Evolutionary conservation across 352 stramenopile genomes (phyloP).

Genomic region (Phytophthora hibernalis): DNA sequence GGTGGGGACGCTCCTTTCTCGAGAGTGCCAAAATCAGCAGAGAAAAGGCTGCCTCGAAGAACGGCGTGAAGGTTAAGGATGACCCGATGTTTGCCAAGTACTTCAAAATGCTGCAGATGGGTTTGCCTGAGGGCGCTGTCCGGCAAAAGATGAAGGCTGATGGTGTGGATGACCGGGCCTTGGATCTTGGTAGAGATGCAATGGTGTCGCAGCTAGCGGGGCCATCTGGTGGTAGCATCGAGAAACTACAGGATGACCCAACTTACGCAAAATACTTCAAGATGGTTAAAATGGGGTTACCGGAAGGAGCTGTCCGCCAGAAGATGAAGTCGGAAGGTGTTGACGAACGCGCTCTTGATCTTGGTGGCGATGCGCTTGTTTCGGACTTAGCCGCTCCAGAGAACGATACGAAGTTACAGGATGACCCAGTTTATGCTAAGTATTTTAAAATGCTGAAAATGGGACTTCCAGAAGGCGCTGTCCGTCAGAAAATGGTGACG

Average conservation of each 20-base stretch:
- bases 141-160: constrained; percentile 85
- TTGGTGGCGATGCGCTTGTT: constrained; percentile 57
- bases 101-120: constrained; percentile 95
- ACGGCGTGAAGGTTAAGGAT: constrained; percentile 46
- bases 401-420: constrained; percentile 48
- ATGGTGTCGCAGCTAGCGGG: constrained; percentile 36
- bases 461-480: constrained; percentile 86
- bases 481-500: constrained; percentile 86
- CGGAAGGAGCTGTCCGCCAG: constrained; percentile 81
- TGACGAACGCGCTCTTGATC: constrained; percentile 62
- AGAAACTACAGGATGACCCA: constrained; percentile 48
- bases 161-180: constrained; percentile 40
- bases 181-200: constrained; percentile 50
- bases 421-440: constrained; percentile 79
- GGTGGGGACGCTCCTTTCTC: constrained; percentile 30
- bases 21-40: constrained; percentile 8
- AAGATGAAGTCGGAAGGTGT: constrained; percentile 80
- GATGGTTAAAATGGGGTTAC: constrained; percentile 93
- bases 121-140: constrained; percentile 83
- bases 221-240: constrained; percentile 1
- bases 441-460: constrained; percentile 97
- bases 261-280: constrained; percentile 91
- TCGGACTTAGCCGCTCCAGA: constrained; percentile 38
- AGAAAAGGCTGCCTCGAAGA: constrained; percentile 9
- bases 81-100: constrained; percentile 89